Conservation (phyloP, 2,329 filamentous ascomycete genomes). For the Diaporthe humulicola region DNA sequence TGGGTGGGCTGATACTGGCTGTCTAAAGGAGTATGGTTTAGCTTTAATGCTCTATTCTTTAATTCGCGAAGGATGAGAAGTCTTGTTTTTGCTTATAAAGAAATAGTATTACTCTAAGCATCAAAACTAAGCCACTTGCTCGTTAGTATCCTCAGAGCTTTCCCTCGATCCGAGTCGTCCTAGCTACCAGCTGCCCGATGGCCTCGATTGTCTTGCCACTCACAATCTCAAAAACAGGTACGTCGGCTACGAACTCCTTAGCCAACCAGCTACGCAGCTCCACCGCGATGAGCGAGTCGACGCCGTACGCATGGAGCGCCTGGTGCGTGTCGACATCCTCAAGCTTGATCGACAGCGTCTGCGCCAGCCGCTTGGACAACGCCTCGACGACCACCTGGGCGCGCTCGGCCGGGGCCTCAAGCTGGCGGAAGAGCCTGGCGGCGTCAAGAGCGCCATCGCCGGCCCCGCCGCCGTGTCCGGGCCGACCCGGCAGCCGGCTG, state of each 20-base stretch:
- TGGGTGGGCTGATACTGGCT: too few relatives aligned
- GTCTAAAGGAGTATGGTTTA: too few relatives aligned
- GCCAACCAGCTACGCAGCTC: constrained; percentile 58
- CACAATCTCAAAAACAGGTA: constrained; percentile 55
- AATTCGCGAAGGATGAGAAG: too few relatives aligned
- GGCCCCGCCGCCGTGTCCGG: not conserved
- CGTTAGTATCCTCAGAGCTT: too few relatives aligned
- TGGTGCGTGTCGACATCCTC: constrained; percentile 47
- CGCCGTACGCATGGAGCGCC: constrained; percentile 50
- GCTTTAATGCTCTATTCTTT: too few relatives aligned
- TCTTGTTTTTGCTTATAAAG: too few relatives aligned
- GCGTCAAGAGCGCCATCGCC: constrained; percentile 2
- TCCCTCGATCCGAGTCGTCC: too few relatives aligned
- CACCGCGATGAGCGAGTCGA: constrained; percentile 58
- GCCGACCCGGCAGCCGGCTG: not conserved
- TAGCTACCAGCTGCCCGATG: not conserved
- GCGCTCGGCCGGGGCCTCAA: constrained; percentile 9
- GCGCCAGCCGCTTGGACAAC: constrained; percentile 47
- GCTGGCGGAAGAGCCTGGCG: constrained; percentile 36
- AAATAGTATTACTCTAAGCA: too few relatives aligned
- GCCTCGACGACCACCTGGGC: constrained; percentile 42
- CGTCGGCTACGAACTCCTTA: constrained; percentile 49
- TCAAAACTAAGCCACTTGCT: too few relatives aligned
- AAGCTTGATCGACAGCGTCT: constrained; percentile 48
- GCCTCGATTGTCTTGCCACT: constrained; percentile 31